phyloP scores from a whole-genome alignment of 805 yeast genomes.

The Grigorovia humatica region DNA sequence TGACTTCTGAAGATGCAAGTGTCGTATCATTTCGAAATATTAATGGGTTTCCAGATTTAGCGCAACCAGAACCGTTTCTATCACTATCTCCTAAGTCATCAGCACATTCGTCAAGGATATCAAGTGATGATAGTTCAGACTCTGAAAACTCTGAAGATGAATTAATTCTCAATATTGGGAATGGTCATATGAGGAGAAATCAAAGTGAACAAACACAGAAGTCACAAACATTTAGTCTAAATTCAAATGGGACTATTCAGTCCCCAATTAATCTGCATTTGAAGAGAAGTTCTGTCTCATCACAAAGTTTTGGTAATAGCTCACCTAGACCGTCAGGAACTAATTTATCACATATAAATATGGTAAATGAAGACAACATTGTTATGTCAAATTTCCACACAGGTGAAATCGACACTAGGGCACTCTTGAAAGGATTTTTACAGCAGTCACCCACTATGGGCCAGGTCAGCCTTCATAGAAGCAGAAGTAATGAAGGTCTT shows the following conservation, averaged over 20 bases:
- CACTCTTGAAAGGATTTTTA: slow-evolving; percentile 1
- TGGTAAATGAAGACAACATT: slow-evolving; percentile 2
- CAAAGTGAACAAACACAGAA: slow-evolving; percentile 1
- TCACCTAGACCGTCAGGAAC: slow-evolving; percentile 2
- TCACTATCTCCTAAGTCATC: background rate
- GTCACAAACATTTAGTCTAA: background rate
- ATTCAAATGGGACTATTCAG: background rate
- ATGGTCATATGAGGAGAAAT: slow-evolving; percentile 13
- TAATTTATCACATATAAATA: slow-evolving; percentile 1
- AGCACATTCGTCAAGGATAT: background rate
- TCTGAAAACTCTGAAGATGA: slow-evolving; percentile 10
- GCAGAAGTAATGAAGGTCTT: background rate
- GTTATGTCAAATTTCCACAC: slow-evolving; percentile 1
- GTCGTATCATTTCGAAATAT: slow-evolving; percentile 16
- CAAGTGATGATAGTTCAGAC: background rate
- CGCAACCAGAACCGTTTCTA: slow-evolving; percentile 1
- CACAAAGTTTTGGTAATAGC: background rate
- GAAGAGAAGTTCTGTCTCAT: slow-evolving; percentile 1
- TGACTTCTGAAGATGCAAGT: slow-evolving; percentile 22
- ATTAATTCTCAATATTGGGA: slow-evolving; percentile 14
- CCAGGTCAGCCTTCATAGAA: background rate
- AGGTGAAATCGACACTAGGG: slow-evolving; percentile 1
- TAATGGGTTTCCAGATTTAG: background rate
- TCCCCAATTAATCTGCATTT: background rate
- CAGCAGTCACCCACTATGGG: background rate